Base-by-base conservation (phyloP, 2,329 filamentous ascomycete genomes). In the Fusarium oligoseptatum region DNA sequence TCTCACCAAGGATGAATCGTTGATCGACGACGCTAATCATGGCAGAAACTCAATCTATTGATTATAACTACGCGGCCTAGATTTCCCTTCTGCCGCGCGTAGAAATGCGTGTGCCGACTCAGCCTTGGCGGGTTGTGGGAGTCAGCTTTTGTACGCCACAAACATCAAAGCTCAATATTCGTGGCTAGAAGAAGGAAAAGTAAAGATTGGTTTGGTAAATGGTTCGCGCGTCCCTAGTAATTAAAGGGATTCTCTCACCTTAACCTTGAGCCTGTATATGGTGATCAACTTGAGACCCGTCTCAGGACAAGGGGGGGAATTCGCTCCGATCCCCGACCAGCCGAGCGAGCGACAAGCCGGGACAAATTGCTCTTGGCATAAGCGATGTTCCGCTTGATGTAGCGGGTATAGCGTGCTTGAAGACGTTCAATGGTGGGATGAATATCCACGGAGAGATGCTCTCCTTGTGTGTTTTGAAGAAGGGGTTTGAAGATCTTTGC, bases 231-330 rank as follows among this genome's bases (percentile, higher is more conserved):
- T 22, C 32, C 22, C 32, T 5, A 57, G 34, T 57, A 57, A 57
- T 57, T 39, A 37, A 57, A 57, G 55, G 34, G 34, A 15, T 45
- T 45, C 17, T 34, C 15, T 52, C 55, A 57, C 55, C 55, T 57
- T 20, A 32, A 27, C 55, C 55, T 57, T 57, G 55, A 55, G 48
- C 48, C 55, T 37, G 56, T 60, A 60, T 22, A 60, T 60, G 56
- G 36, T 60, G 58, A 61, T 61, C 58, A 48, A 61, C 58, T 61
- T 48, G 58, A 61, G 58, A 61, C 58, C n/a, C n/a, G 58, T 61
- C 58, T 61, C 36, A 61, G 41, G 29, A 37, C 60, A 37, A 37
- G 41, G 60, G 27, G 22, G 32, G 39, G 12, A 37, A 45, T 22
- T 12, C 14, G 37, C 17, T n/a, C 34, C 29, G n/a, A 57, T 36